Conservation (phyloP, 495 filamentous ascomycete genomes). For the Hypoxylon fragiforme region DNA sequence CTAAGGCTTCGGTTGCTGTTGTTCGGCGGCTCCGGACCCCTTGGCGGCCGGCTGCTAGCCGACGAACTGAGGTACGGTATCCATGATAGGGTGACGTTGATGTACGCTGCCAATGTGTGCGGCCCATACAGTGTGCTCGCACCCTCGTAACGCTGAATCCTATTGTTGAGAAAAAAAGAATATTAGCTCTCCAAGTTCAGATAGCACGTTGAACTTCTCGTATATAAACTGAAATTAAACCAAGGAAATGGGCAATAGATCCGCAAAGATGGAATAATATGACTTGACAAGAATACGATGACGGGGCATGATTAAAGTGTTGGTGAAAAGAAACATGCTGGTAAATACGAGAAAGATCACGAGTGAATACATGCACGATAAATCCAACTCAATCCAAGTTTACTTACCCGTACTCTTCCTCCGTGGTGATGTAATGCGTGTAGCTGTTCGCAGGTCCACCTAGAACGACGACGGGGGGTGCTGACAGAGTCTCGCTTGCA, state of each 20-base stretch:
- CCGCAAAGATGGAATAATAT: background rate
- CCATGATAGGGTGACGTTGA: conserved; percentile 77
- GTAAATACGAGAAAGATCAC: conserved; percentile 1
- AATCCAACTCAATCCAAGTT: background rate
- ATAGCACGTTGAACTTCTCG: background rate
- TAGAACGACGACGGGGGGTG: conserved; percentile 73
- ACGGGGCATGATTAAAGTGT: background rate
- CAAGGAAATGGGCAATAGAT: background rate
- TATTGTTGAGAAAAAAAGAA: conserved; percentile 11
- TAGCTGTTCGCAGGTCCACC: conserved; percentile 96
- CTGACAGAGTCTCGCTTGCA: conserved; percentile 34
- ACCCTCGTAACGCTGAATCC: conserved; percentile 90
- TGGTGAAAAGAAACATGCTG: background rate
- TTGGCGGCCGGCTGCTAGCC: conserved; percentile 48
- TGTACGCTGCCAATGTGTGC: conserved; percentile 87
- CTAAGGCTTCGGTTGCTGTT: conserved; percentile 77
- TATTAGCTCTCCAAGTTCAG: background rate
- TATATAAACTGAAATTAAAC: background rate
- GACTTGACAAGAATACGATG: conserved; percentile 5
- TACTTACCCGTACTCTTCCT: conserved; percentile 75
- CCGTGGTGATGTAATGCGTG: conserved; percentile 92
- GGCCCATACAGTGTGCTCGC: conserved; percentile 93
- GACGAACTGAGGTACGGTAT: conserved; percentile 67
- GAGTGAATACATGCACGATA: background rate
- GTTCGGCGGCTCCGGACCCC: conserved; percentile 73